Percentiles rank a stretch among this genome's conserved stretches.
phyloP scores from a whole-genome alignment of 805 yeast species.

The Metschnikowia matae region DNA sequence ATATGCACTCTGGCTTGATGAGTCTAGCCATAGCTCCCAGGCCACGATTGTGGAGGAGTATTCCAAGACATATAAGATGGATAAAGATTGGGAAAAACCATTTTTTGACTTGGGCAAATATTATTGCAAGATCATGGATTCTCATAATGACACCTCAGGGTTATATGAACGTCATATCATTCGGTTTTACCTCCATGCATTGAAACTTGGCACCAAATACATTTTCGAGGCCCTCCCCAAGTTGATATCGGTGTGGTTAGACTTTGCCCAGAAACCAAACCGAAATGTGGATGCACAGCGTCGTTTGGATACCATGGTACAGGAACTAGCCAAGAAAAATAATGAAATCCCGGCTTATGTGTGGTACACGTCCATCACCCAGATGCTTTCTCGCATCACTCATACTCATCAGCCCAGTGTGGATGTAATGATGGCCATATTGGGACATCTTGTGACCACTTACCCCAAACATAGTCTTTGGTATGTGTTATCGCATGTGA shows the following conservation, averaged over 20 bases:
- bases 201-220: slow-evolving; percentile 58
- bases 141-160: slow-evolving; percentile 50
- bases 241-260: slow-evolving; percentile 87
- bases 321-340: slow-evolving; percentile 43
- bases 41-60: slow-evolving; percentile 70
- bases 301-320: slow-evolving; percentile 44
- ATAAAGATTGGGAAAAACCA: slow-evolving; percentile 69
- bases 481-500: slow-evolving; percentile 68
- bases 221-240: slow-evolving; percentile 85
- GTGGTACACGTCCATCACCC: slow-evolving; percentile 87
- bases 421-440: slow-evolving; percentile 51
- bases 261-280: slow-evolving; percentile 45
- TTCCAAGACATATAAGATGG: slow-evolving; percentile 49
- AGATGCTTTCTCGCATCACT: slow-evolving; percentile 72
- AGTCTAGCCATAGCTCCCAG: slow-evolving; percentile 78
- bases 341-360: slow-evolving; percentile 44
- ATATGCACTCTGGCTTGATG: slow-evolving; percentile 85
- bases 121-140: slow-evolving; percentile 70
- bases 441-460: slow-evolving; percentile 50
- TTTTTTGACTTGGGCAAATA: slow-evolving; percentile 77
- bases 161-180: slow-evolving; percentile 54
- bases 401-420: slow-evolving; percentile 58
- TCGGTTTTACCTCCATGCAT: slow-evolving; percentile 52
- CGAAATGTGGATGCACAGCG: slow-evolving; percentile 29
- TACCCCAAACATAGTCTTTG: slow-evolving; percentile 88